A percentile compares a stretch with the other conserved stretches of the same genome.
Conservation (phyloP, 2,329 filamentous ascomycete genomes). For the Fusarium pseudocircinatum region DNA sequence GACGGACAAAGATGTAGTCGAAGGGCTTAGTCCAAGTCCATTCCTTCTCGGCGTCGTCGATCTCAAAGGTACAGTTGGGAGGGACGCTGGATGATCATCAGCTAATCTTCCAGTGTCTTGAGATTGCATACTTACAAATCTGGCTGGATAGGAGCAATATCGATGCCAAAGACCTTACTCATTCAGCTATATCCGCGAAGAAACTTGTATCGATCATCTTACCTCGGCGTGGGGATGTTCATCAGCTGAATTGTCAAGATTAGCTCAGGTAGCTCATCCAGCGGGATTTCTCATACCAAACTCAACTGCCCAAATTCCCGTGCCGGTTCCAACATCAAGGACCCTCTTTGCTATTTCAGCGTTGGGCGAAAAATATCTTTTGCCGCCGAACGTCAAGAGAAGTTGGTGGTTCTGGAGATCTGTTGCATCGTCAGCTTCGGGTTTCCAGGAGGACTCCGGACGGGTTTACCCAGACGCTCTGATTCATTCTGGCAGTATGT, state of each 20-base stretch:
- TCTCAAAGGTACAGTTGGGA: constrained; percentile 15
- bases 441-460: rapidly evolving
- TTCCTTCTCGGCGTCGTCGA: constrained; percentile 18
- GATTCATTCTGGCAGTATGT: constrained; percentile 11
- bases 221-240: constrained; percentile 30
- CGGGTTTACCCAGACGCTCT: constrained; percentile 6
- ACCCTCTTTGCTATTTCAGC: constrained; percentile 17
- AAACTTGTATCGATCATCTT: rapidly evolving
- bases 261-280: rapidly evolving
- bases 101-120: rapidly evolving
- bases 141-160: constrained; percentile 25
- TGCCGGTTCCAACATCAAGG: constrained; percentile 25
- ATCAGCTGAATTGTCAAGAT: not conserved
- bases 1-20: constrained; percentile 26
- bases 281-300: constrained; percentile 4
- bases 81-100: not conserved
- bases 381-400: constrained; percentile 12
- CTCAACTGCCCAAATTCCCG: constrained; percentile 27
- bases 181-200: rapidly evolving
- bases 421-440: not conserved
- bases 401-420: constrained; percentile 32
- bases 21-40: constrained; percentile 25
- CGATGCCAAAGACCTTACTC: constrained; percentile 8
- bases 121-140: not conserved
- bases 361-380: constrained; percentile 1